Percentiles rank a stretch among this genome's conserved stretches.
Conservation (phyloP, 129 eudicot genomes). For the Pseudognaphalium luteoalbum region DNA sequence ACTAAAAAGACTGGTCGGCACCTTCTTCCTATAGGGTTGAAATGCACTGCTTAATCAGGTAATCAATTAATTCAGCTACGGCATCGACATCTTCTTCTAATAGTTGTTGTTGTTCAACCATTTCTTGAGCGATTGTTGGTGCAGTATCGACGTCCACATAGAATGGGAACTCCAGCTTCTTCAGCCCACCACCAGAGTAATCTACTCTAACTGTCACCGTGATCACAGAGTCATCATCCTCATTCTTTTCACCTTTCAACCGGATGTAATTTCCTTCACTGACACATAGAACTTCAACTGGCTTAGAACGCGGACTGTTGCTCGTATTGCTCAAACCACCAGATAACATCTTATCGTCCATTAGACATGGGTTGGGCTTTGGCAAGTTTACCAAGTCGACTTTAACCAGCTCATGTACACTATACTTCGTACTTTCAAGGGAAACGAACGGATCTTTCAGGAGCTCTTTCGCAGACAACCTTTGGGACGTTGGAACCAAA, state of each 20-base stretch:
- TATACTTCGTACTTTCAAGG: constrained; percentile 34
- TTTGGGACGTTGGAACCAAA: constrained; percentile 42
- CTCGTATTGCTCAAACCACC: constrained; percentile 35
- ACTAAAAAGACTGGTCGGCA: too few relatives aligned
- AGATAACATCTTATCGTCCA: constrained; percentile 43
- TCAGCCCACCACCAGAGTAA: constrained; percentile 49
- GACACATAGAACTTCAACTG: constrained; percentile 31
- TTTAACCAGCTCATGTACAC: constrained; percentile 25
- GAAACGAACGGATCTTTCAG: constrained; percentile 46
- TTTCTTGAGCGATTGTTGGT: constrained; percentile 58
- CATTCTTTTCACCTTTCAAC: constrained; percentile 47
- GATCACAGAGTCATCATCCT: constrained; percentile 38
- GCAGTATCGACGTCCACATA: constrained; percentile 54
- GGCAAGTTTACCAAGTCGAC: constrained; percentile 20
- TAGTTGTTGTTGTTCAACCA: constrained; percentile 64
- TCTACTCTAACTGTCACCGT: constrained; percentile 44
- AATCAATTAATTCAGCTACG: constrained; percentile 58
- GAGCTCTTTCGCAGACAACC: constrained; percentile 48
- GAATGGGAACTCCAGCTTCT: constrained; percentile 52
- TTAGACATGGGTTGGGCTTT: constrained; percentile 14
- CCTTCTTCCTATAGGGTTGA: constrained; percentile 38
- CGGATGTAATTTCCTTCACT: constrained; percentile 48
- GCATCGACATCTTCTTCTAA: constrained; percentile 45
- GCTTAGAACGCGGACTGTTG: constrained; percentile 21
- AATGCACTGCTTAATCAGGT: constrained; percentile 40